Evolutionary conservation across 345 rosid genomes (phyloP).

Genomic region (Conringia planisiliqua): DNA sequence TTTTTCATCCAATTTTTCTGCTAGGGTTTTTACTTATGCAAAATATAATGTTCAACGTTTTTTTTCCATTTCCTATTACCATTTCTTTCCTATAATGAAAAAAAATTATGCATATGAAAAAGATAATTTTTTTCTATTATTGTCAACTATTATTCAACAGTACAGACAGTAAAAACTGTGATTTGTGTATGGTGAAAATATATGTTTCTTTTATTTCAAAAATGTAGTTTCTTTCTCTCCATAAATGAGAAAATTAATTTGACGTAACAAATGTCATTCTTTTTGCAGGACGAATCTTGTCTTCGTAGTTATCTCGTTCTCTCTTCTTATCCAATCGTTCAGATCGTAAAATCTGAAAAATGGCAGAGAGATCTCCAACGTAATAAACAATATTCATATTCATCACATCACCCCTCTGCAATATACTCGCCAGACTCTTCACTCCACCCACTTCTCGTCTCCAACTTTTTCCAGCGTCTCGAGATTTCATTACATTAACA

Average conservation of each 20-base stretch:
- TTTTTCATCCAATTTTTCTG: too few species aligned
- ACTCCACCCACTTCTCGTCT: not conserved
- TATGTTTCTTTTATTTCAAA: not conserved
- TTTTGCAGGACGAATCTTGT: not conserved
- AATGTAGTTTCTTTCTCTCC: not conserved
- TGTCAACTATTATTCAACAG: not conserved
- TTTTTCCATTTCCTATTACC: too few species aligned
- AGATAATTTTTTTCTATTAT: not conserved
- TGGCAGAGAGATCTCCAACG: slow-evolving; percentile 36
- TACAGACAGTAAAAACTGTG: not conserved
- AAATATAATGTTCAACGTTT: too few species aligned
- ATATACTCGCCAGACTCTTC: not conserved
- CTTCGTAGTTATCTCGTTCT: slow-evolving; percentile 16
- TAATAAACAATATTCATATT: slow-evolving; percentile 23
- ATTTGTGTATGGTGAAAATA: not conserved
- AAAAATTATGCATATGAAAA: too few species aligned
- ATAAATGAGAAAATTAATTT: not conserved
- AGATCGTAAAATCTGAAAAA: slow-evolving; percentile 30
- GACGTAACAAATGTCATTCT: not conserved
- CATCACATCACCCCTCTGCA: not conserved
- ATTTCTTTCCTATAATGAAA: too few species aligned
- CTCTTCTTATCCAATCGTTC: slow-evolving; percentile 39
- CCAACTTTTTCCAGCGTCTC: not conserved
- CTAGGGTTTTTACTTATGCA: too few species aligned
- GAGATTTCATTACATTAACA: not conserved